A percentile compares a stretch with the other conserved stretches of the same genome.
Conservation (phyloP, 768 basidiomycete species). For the Russula vinacea region DNA sequence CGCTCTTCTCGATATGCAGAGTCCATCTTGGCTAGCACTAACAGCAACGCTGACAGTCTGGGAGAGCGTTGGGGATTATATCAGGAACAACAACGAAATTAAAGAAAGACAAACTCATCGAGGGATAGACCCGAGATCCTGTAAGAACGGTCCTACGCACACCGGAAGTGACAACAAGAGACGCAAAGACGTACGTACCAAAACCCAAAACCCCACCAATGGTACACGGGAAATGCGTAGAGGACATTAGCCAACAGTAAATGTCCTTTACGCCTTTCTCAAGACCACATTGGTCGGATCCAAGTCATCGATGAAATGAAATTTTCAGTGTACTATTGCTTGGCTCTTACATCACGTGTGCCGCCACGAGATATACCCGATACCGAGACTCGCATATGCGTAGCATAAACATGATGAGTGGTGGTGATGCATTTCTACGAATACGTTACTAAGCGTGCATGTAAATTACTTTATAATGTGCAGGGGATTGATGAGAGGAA, state of each 20-base stretch:
- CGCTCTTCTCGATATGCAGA: no score
- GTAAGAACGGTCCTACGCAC: not conserved
- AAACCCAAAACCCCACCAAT: not conserved
- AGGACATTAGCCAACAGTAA: not conserved
- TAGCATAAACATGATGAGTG: slow-evolving; percentile 22
- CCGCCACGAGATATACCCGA: no score
- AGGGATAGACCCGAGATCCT: no score
- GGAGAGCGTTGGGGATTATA: no score
- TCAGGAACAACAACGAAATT: no score
- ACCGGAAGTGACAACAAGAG: not conserved
- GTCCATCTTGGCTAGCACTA: no score
- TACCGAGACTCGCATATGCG: not conserved
- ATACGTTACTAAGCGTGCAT: slow-evolving; percentile 22
- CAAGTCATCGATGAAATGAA: not conserved
- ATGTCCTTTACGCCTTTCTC: not conserved
- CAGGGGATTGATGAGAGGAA: not conserved
- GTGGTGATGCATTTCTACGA: slow-evolving; percentile 22
- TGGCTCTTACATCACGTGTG: not conserved
- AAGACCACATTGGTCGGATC: not conserved
- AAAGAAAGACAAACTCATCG: no score
- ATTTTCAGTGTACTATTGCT: not conserved
- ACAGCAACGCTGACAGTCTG: no score
- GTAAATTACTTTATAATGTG: slow-evolving; percentile 24
- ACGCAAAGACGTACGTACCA: not conserved
- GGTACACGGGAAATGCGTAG: not conserved